phyloP scores from a whole-genome alignment of 176 grass and related monocot genomes.

The Echinochloa phyllopogon region DNA sequence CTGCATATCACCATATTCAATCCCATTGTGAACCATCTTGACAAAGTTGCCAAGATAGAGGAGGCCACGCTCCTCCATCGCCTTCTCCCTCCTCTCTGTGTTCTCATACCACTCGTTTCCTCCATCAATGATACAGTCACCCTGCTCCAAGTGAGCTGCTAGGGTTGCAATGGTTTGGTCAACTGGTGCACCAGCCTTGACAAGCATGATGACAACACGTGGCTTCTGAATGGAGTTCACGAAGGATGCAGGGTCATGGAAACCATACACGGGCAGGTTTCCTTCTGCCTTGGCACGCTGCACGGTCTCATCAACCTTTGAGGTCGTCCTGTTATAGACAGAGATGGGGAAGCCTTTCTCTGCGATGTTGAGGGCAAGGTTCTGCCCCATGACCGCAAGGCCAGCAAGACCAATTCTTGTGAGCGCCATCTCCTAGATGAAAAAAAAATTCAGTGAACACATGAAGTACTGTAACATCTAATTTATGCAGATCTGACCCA shows the following conservation, averaged over 20 bases:
- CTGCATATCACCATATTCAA: constrained; percentile 89
- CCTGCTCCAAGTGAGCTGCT: constrained; percentile 71
- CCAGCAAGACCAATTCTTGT: constrained; percentile 78
- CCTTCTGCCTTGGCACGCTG: constrained; percentile 67
- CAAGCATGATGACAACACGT: constrained; percentile 78
- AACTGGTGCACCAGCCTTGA: constrained; percentile 82
- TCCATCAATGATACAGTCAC: constrained; percentile 82
- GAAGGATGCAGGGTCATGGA: constrained; percentile 71
- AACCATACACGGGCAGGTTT: constrained; percentile 74
- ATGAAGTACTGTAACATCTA: not conserved
- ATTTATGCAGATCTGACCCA: not conserved
- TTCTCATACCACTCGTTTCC: constrained; percentile 94
- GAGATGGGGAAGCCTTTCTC: constrained; percentile 92
- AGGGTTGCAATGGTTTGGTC: constrained; percentile 85
- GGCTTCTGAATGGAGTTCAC: constrained; percentile 88
- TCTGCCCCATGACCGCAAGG: constrained; percentile 85
- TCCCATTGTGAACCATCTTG: constrained; percentile 92
- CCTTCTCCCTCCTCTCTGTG: constrained; percentile 92
- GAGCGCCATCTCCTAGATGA: constrained; percentile 49
- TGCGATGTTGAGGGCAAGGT: constrained; percentile 82
- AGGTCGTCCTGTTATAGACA: constrained; percentile 82
- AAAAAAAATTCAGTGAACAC: constrained; percentile 6
- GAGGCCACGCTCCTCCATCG: constrained; percentile 65
- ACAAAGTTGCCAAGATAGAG: constrained; percentile 90
- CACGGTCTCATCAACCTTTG: constrained; percentile 83